Base-by-base conservation (phyloP, 179 eudicot genomes). In the Heliamphora pulchella region DNA sequence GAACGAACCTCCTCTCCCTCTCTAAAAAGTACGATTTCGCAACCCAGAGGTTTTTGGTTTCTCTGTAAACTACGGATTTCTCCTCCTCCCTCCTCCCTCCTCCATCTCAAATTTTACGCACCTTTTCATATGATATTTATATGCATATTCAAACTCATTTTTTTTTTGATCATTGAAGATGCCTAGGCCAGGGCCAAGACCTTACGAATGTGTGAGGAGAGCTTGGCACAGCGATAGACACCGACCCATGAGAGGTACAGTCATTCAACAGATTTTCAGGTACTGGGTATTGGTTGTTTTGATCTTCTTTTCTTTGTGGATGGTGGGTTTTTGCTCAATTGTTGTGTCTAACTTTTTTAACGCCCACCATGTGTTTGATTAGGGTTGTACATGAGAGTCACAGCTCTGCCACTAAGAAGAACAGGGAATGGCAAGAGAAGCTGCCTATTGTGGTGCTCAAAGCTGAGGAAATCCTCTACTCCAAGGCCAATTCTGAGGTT, bases 401-500 rank as follows among this genome's bases (percentile, higher is more conserved):
- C 67, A 78, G 88, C 62, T 64, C 86, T 67, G 79, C 64, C 13
- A 92, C 92, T 54, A 89, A 86, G 74, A 90, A 92, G 84, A 94
- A 92, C 81, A 89, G 80, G 69, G 98, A 94, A 88, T 94, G 98
- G 98, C 94, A 88, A 73, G 93, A 90, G 88, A 94, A 95, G 86
- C 84, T 95, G 2, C 98, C 98, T 48, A 75, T 82, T 80, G 98
- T 95, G 86, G 97, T 95, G 44, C 74, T 95, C 0, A 94, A 87
- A 87, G 93, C 97, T 13, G 98, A 95, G 83, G 97, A 93, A 88
- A 95, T 95, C 80, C 86, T 95, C 90, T 95, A 95, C 82, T 95
- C 98, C 75, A 95, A 95, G 82, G 98, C 98, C 80, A 95, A 95
- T 87, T 94, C 98, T 61, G 97, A 93, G 98, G 98, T 95, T 80